Base-by-base conservation (phyloP, 768 basidiomycete species). In the Mycena galopus region DNA sequence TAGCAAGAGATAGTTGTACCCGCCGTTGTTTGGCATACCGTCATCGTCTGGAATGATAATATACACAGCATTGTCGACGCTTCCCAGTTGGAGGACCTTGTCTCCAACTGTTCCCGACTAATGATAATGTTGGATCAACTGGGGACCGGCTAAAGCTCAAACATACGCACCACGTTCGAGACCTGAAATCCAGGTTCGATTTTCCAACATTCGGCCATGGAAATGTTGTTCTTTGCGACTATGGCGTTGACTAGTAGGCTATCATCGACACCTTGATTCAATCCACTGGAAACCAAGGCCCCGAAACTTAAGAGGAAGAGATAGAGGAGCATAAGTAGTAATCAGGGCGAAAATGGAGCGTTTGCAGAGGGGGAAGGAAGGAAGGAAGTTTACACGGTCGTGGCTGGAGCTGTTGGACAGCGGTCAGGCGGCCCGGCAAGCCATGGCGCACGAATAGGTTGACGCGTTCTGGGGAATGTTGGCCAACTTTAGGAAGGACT, bases 21-120 rank as follows among this genome's bases (percentile, higher is more conserved):
- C 75, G 67, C 75, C 75, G 57, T 75, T 65, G 65, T 75, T 75
- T 50, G 75, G 75, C 74, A 53, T 74, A 42, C 75, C 75, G 64
- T 75, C 56, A 55, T 73, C 73, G 33, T 74, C 65, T 58, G 75
- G 75, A 61, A 75, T 75, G 50, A 75, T 65, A 37, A 75, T 75
- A 25, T 51, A 53, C 68, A 75, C 44, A 16, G 72, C 75, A 56
- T 73, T 75, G 25, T 57, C 14, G 8, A 75, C 39, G 69, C 35
- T 75, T 47, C 75, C 75, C 61, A 75, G 65, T 56, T 57, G 55
- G 61, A 75, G 75, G 69, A 71, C 69, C 62, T 73, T 53, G 72
- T 75, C 75, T 58, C 75, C 75, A 30, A 75, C 69, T 60, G 75
- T 75, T 55, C 75, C 75, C 42, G 72, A 35, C 75, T 75, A 37